Base-by-base conservation (phyloP, 139 green algal genomes). In the Volvox reticuliferus region DNA sequence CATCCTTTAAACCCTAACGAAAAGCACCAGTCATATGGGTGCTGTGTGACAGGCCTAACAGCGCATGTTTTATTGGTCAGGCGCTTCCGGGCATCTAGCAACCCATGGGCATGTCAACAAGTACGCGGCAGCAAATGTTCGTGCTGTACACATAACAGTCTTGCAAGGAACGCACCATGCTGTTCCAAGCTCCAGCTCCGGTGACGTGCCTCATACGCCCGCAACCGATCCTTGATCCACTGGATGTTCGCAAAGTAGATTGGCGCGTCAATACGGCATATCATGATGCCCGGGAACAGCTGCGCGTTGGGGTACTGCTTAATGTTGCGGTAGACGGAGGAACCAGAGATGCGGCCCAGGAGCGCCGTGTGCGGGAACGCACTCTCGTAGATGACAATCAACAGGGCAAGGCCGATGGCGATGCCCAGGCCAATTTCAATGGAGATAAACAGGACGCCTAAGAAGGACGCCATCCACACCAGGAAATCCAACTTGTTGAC, bases 361-460 rank as follows among this genome's bases (percentile, higher is more conserved):
- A 97, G 79, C 2, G 96, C 95, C 2, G 95, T 99, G 92, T 98
- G 97, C 0, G 97, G 97, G 91, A 98, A 98, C 33, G 94, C 97
- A 17, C 86, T 93, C 92, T 97, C 87, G 87, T 93, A 94, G 44
- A 96, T 91, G 30, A 94, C 93, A 21, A 97, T 91, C 20, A 96
- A 75, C 32, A 98, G 79, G 12, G 95, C 95, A 68, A 96, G 92
- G 26, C 93, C 94, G 37, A 98, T 97, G 55, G 95, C 87, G 50
- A 97, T 96, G 73, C 84, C 94, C 62, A 98, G 92, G 3, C 97
- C 97, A 24, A 97, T 93, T 93, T 98, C 97, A 16, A 96, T 94
- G 55, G 93, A 89, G 83, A 80, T 89, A 93, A 97, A 96, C 33
- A 95, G 89, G 1, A 91, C 92, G 32, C 91, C 88, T 3, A 95